These are phyloP conservation scores for Diutina scorzettiae DNA, from an alignment of 1,139 yeast species.

Conservation along the genomic window DNA sequence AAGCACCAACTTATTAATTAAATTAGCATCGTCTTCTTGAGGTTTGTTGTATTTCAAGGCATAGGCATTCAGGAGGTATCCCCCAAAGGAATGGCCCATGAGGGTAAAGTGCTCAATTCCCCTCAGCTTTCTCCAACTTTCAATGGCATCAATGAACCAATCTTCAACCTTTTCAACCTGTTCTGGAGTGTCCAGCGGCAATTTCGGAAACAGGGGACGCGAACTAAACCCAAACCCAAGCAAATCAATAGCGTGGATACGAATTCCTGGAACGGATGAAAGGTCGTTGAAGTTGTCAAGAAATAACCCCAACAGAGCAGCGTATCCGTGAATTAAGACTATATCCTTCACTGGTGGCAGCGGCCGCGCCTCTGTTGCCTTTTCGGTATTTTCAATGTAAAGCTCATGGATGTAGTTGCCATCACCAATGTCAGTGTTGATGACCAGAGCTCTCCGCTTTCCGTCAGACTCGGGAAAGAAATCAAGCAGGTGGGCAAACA, in stretches of 20 bases:
- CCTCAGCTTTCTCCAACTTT: slow-evolving; percentile 62
- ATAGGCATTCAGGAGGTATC: slow-evolving; percentile 72
- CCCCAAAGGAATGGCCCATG: slow-evolving; percentile 91
- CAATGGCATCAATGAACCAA: slow-evolving; percentile 74
- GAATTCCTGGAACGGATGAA: slow-evolving; percentile 29
- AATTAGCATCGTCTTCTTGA: not conserved
- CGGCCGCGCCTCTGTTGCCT: slow-evolving; percentile 6
- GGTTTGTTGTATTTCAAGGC: slow-evolving; percentile 45
- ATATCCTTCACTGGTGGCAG: slow-evolving; percentile 16
- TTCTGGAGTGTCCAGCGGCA: slow-evolving; percentile 19
- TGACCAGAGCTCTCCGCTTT: slow-evolving; percentile 30
- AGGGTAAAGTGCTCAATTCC: slow-evolving; percentile 50
- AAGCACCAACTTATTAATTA: slow-evolving; percentile 17
- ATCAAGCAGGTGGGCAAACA: slow-evolving; percentile 29
- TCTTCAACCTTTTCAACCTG: slow-evolving; percentile 39
- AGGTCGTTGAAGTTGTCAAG: slow-evolving; percentile 28
- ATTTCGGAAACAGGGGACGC: slow-evolving; percentile 28
- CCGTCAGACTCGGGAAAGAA: slow-evolving; percentile 48
- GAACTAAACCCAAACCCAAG: slow-evolving; percentile 35
- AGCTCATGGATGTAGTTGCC: slow-evolving; percentile 11
- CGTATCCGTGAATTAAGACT: slow-evolving; percentile 36
- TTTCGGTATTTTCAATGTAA: slow-evolving; percentile 15
- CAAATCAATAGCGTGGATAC: slow-evolving; percentile 34
- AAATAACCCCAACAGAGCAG: slow-evolving; percentile 34
- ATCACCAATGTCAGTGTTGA: slow-evolving; percentile 11